phyloP scores from a whole-genome alignment of 2,329 filamentous ascomycete species.

The Aspergillus tubingensis region DNA sequence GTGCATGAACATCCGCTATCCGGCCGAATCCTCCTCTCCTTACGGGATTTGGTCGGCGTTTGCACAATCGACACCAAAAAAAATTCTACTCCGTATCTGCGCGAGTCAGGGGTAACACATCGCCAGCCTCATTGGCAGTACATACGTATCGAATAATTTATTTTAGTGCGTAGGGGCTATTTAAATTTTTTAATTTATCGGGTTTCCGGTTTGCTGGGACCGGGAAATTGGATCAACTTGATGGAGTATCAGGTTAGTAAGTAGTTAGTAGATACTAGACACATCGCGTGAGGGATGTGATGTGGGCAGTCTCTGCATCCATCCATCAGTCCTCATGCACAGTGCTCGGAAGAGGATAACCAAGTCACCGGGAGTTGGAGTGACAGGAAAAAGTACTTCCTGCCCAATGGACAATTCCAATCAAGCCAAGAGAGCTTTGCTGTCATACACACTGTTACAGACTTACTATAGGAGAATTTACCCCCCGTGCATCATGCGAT shows the following conservation, averaged over 20 bases:
- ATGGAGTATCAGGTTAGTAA: neutral
- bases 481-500: neutral
- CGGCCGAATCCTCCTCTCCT: neutral
- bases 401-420: neutral
- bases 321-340: neutral
- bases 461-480: neutral
- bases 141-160: no score
- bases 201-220: neutral
- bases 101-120: neutral
- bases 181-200: neutral
- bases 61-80: neutral
- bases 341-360: neutral
- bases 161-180: neutral
- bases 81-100: neutral
- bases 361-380: neutral
- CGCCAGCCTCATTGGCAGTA: no score
- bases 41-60: conserved; percentile 1
- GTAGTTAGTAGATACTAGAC: no score
- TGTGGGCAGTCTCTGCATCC: neutral
- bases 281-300: neutral
- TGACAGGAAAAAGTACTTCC: neutral
- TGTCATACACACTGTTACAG: neutral
- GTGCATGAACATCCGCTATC: neutral
- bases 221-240: neutral
- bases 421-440: neutral